A percentile compares a stretch with the other conserved stretches of the same genome.
Conservation (phyloP, 768 basidiomycete species). For the Pleurotus pulmonarius region DNA sequence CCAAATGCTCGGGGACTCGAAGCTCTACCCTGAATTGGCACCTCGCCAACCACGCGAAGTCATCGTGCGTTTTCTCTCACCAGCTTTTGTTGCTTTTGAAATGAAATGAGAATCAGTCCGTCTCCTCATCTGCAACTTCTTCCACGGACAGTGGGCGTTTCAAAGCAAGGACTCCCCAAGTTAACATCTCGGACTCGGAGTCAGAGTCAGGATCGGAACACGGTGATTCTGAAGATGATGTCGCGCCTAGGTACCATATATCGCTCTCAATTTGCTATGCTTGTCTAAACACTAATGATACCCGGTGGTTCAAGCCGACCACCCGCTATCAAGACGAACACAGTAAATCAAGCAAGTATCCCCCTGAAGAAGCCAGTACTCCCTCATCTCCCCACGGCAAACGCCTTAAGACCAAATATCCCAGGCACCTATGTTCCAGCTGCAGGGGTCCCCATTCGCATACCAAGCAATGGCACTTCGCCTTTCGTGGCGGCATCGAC, state of each 20-base stretch:
- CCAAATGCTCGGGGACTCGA: neutral
- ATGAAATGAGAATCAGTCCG: neutral
- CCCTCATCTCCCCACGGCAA: too few species aligned
- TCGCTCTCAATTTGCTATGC: neutral
- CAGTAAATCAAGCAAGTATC: too few species aligned
- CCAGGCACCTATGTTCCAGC: too few species aligned
- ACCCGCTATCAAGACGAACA: too few species aligned
- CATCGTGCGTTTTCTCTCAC: neutral
- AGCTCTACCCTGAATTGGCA: constrained; percentile 1
- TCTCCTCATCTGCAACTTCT: neutral
- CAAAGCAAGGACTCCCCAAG: neutral
- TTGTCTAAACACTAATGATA: neutral
- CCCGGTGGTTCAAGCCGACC: too few species aligned
- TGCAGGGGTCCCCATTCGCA: constrained; percentile 21
- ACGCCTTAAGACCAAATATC: too few species aligned
- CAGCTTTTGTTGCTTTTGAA: neutral
- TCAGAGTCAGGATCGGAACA: neutral
- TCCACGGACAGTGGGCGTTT: neutral
- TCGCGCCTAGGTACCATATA: neutral
- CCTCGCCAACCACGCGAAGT: neutral
- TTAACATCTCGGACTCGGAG: constrained; percentile 1
- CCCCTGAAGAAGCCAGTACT: too few species aligned
- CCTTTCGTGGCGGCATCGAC: constrained; percentile 10
- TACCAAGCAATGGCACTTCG: constrained; percentile 31
- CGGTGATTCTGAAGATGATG: neutral